Evolutionary conservation across 1,284 basidiomycete genomes (phyloP), one percentile per base, ranked within the genome.

Genomic region (Singerocomus inundabilis): DNA sequence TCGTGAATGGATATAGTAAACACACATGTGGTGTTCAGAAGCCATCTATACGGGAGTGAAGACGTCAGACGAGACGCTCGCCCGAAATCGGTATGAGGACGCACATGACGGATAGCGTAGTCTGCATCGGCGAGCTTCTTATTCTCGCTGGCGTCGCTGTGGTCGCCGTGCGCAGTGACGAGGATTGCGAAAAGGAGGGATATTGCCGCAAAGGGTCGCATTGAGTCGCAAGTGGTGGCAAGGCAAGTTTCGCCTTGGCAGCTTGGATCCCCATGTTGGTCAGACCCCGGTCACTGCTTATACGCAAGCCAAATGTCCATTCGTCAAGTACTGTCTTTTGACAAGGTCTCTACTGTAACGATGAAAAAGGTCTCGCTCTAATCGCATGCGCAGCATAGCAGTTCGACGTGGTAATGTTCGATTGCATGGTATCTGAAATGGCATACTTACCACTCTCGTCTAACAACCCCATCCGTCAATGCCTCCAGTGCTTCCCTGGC

Each of bases 21-120:
- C 66, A 55, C 48, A 91, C 90, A 92, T 92, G 67, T 92, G 89
- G 67, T 92, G 89, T 59, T 92, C 89, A 16, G 79, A 78, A 48
- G 85, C 79, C 89, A 92, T 92, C 89, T 92, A 58, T 26, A 25
- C 25, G 46, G 43, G 24, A 26, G 57, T 50, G 48, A 48, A 50
- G 49, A 54, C 33, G 52, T 62, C 32, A 66, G 54, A 37, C 11
- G 37, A 38, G 25, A 40, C 48, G 18, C 12, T 24, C 6, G 34
- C 33, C 50, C 45, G 29, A 48, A 46, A 53, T 47, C 12, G 52
- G 58, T 6, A 47, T 30, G 37, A 11, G 34, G 46, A 72, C 83
- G 58, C 72, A 85, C 78, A 62, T 81, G 79, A 59, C 74, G 64
- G 57, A 74, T 63, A 38, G 77, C 78, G 50, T 80, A 81, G 34